phyloP scores from a whole-genome alignment of 257 asterid genomes.

The Solanum okadae region DNA sequence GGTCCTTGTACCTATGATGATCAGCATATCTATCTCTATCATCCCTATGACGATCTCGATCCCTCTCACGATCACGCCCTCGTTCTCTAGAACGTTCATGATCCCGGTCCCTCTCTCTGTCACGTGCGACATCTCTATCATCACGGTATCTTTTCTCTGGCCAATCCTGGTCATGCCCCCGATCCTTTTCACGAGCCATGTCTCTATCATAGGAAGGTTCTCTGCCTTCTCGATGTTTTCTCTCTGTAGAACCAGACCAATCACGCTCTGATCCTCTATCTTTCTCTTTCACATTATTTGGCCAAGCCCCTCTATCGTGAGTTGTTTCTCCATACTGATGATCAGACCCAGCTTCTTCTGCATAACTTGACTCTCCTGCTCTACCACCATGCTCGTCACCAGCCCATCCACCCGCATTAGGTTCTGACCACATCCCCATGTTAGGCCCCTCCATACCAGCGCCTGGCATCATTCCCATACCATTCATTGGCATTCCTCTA shows the following conservation, averaged over 20 bases:
- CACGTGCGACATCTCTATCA: constrained; percentile 51
- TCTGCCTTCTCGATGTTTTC: constrained; percentile 66
- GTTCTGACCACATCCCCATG: constrained; percentile 84
- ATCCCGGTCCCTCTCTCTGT: constrained; percentile 49
- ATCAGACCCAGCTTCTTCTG: constrained; percentile 87
- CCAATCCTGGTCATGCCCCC: constrained; percentile 44
- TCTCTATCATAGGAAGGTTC: constrained; percentile 66
- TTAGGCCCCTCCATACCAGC: constrained; percentile 74
- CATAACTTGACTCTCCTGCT: constrained; percentile 88
- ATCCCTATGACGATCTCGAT: constrained; percentile 45
- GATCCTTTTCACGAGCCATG: constrained; percentile 40
- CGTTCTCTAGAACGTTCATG: constrained; percentile 47
- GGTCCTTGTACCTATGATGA: constrained; percentile 54
- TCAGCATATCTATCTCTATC: constrained; percentile 58
- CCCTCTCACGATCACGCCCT: constrained; percentile 46
- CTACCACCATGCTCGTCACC: constrained; percentile 83
- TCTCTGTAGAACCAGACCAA: constrained; percentile 83
- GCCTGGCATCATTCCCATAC: constrained; percentile 87
- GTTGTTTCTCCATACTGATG: constrained; percentile 74
- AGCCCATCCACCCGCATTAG: constrained; percentile 77
- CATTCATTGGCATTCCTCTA: constrained; percentile 83
- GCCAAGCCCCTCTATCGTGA: constrained; percentile 66
- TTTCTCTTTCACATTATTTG: constrained; percentile 54
- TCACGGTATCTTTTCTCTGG: constrained; percentile 52
- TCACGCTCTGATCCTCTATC: constrained; percentile 75